These are phyloP conservation scores for Cucumis cinereus DNA, from an alignment of 306 rosid genomes.

Conservation along the genomic window DNA sequence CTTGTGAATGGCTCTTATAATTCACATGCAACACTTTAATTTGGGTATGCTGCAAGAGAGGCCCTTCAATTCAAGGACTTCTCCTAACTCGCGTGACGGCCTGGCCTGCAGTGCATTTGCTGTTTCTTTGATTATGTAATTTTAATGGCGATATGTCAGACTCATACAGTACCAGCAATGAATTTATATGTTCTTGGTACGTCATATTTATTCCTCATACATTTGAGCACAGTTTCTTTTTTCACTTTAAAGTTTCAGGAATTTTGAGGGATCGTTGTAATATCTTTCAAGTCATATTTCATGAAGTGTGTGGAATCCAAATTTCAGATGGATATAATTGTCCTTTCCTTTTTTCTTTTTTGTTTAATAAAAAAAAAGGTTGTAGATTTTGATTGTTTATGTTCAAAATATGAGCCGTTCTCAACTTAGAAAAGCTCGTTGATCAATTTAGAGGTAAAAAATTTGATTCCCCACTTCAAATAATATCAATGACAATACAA, in stretches of 20 bases:
- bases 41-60: not conserved
- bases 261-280: no score
- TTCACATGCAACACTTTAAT: not conserved
- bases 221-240: not conserved
- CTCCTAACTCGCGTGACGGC: not conserved
- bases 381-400: no score
- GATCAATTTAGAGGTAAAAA: no score
- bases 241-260: not conserved
- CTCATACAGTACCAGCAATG: not conserved
- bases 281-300: not conserved
- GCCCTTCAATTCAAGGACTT: not conserved
- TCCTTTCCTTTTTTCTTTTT: no score
- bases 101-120: not conserved
- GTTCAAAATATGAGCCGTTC: no score
- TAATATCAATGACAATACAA: no score
- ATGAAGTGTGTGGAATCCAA: not conserved
- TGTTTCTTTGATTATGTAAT: not conserved
- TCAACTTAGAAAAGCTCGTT: no score
- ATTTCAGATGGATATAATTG: not conserved
- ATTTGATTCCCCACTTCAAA: no score
- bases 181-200: not conserved
- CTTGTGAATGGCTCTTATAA: conserved; percentile 3
- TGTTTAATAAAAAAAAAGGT: no score
- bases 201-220: not conserved
- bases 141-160: not conserved